Conservation (phyloP, 768 basidiomycete genomes). For the Stropharia rugosoannulata region DNA sequence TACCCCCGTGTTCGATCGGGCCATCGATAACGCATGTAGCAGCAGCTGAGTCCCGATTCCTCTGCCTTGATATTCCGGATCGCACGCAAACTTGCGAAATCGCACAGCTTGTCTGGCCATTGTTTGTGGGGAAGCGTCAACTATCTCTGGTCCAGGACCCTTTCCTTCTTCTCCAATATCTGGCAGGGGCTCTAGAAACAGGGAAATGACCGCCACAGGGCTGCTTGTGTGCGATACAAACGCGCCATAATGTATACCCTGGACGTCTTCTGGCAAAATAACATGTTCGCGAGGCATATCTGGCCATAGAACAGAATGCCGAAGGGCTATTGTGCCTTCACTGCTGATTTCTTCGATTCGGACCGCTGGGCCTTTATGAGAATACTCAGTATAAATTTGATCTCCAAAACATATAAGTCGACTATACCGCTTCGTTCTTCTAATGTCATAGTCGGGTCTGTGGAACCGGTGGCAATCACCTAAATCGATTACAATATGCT, state of each 20-base stretch:
- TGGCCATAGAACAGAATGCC: constrained; percentile 61
- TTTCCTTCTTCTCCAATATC: constrained; percentile 16
- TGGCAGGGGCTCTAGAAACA: constrained; percentile 47
- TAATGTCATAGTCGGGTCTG: too few species aligned
- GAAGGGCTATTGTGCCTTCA: constrained; percentile 43
- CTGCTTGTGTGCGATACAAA: constrained; percentile 37
- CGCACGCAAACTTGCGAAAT: constrained; percentile 65
- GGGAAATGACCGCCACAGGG: constrained; percentile 55
- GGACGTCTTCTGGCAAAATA: constrained; percentile 49
- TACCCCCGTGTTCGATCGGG: constrained; percentile 39
- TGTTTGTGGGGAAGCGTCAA: constrained; percentile 6
- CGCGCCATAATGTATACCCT: constrained; percentile 54
- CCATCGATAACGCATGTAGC: constrained; percentile 34
- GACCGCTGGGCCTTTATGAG: background rate
- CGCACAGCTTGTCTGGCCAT: constrained; percentile 29
- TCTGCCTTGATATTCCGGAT: constrained; percentile 45
- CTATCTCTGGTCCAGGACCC: background rate
- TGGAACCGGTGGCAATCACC: too few species aligned
- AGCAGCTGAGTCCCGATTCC: constrained; percentile 56
- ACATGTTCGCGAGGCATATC: constrained; percentile 47
- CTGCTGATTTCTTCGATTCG: constrained; percentile 12
- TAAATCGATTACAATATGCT: too few species aligned
- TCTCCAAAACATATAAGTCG: too few species aligned
- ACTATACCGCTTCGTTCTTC: too few species aligned
- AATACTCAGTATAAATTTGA: background rate